Conservation (phyloP, 2,329 filamentous ascomycete species). For the Malbranchea cinnamomea region DNA sequence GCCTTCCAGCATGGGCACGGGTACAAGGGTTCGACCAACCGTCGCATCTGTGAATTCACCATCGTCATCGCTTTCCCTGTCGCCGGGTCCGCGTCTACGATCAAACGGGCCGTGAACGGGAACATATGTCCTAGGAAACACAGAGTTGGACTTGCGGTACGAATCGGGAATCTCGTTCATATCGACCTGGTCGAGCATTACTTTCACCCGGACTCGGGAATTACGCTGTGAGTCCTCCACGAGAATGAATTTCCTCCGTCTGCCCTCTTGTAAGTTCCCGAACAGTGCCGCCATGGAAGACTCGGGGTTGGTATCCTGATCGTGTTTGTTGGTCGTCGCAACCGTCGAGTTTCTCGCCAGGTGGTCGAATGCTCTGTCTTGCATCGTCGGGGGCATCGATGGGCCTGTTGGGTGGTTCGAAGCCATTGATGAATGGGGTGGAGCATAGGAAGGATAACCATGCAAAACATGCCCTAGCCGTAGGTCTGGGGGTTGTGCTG, state of each 20-base stretch:
- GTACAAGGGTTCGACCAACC: conserved; percentile 37
- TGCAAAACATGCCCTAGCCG: conserved; percentile 63
- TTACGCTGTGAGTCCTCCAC: conserved; percentile 79
- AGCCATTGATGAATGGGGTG: conserved; percentile 16
- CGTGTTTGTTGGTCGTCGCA: conserved; percentile 12
- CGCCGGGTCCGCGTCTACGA: conserved; percentile 59
- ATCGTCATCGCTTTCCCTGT: conserved; percentile 40
- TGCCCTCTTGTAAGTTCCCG: conserved; percentile 73
- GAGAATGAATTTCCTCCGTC: conserved; percentile 91
- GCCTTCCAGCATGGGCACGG: conserved; percentile 49
- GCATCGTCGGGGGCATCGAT: conserved; percentile 51
- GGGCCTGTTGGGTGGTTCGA: conserved; percentile 29
- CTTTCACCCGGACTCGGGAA: conserved; percentile 70
- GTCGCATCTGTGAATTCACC: conserved; percentile 19
- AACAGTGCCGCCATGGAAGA: conserved; percentile 66
- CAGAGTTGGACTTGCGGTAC: conserved; percentile 77
- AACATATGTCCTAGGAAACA: conserved; percentile 84
- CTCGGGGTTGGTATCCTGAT: conserved; percentile 18
- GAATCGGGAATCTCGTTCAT: conserved; percentile 94
- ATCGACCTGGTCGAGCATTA: conserved; percentile 84
- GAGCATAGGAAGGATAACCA: conserved; percentile 52
- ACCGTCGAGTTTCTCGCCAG: conserved; percentile 16
- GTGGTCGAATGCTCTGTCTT: conserved; percentile 36
- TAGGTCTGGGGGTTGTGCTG: conserved; percentile 45
- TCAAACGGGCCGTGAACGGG: conserved; percentile 71